Conservation (phyloP, 2,329 filamentous ascomycete species). For the Zarea fungicola region DNA sequence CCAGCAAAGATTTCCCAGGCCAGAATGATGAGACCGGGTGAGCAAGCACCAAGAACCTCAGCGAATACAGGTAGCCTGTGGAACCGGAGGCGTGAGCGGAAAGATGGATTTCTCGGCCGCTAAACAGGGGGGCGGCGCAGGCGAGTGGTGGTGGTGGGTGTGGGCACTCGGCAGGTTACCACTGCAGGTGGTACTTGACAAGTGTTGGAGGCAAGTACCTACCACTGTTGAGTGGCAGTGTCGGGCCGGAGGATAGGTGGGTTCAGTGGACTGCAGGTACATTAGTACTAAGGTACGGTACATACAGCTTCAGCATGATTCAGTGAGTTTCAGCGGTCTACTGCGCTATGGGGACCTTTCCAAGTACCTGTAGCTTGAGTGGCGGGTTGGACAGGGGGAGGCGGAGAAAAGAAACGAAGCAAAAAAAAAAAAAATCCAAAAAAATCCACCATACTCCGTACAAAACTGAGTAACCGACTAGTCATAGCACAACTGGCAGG, state of each 20-base stretch:
- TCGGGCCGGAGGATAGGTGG: neutral
- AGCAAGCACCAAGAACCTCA: no score
- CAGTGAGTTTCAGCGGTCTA: conserved; percentile 3
- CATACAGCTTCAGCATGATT: neutral
- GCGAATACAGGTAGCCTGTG: neutral
- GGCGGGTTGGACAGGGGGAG: neutral
- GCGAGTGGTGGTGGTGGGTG: neutral
- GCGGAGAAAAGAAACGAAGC: neutral
- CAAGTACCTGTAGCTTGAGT: neutral
- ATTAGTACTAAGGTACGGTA: neutral
- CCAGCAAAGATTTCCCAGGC: conserved; percentile 8
- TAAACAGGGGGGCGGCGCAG: conserved; percentile 5
- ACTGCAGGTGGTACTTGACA: neutral
- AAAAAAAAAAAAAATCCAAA: neutral
- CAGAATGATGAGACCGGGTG: neutral
- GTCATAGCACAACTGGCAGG: neutral
- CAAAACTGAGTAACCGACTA: neutral
- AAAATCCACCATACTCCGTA: no score
- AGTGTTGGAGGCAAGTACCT: neutral
- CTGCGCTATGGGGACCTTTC: neutral
- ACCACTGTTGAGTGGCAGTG: neutral
- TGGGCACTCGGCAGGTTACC: neutral
- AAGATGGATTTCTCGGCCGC: neutral
- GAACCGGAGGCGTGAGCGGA: neutral
- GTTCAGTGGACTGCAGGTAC: neutral